Evolutionary conservation across 2,329 filamentous ascomycete species (phyloP).

Genomic region (Orbilia ellipsospora): DNA sequence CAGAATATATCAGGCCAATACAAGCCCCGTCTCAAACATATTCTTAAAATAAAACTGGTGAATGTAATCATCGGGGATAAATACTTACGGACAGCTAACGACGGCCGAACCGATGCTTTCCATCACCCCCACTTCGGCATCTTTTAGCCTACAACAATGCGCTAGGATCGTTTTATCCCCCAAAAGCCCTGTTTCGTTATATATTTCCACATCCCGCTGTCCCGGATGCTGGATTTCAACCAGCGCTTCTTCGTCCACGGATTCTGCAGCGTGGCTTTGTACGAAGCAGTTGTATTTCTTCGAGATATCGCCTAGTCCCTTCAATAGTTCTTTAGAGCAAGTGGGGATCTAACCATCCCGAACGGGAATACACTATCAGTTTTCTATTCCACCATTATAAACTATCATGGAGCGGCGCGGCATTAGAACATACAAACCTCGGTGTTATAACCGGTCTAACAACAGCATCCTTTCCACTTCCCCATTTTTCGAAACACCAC

Average conservation of each 20-base stretch:
- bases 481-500: conserved; percentile 54
- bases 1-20: neutral
- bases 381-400: neutral
- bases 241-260: conserved; percentile 56
- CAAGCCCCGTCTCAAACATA: neutral
- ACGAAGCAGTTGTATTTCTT: conserved; percentile 61
- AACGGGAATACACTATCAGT: neutral
- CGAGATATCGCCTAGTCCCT: conserved; percentile 69
- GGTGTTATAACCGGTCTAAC: conserved; percentile 61
- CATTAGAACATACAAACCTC: conserved; percentile 55
- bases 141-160: conserved; percentile 73
- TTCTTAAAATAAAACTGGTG: neutral
- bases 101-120: conserved; percentile 52
- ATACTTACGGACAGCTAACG: conserved; percentile 57
- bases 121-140: conserved; percentile 66
- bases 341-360: conserved; percentile 59
- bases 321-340: conserved; percentile 69
- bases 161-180: conserved; percentile 71
- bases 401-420: no score
- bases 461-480: conserved; percentile 49
- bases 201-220: conserved; percentile 57
- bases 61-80: neutral
- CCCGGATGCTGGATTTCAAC: conserved; percentile 56
- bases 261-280: conserved; percentile 59
- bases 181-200: conserved; percentile 63